Evolutionary conservation across 768 basidiomycete genomes (phyloP).

Genomic region (Boletus tylopilopsis): DNA sequence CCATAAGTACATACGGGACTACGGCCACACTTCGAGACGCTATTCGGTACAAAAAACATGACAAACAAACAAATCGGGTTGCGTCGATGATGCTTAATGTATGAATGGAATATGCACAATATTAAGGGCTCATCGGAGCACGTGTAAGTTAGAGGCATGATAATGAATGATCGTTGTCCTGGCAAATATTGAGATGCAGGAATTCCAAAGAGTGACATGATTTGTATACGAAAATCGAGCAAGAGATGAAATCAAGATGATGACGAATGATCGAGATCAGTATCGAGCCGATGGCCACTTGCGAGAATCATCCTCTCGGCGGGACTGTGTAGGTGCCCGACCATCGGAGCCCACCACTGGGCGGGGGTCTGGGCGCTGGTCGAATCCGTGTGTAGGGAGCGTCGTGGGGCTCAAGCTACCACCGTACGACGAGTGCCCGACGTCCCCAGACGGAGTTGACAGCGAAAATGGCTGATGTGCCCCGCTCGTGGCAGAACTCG

Average conservation of each 20-base stretch:
- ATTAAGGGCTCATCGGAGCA: conserved; percentile 31
- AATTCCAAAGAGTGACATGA: conserved; percentile 33
- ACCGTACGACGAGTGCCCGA: conserved; percentile 34
- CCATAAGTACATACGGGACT: conserved; percentile 29
- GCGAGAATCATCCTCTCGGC: conserved; percentile 46
- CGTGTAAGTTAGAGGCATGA: conserved; percentile 33
- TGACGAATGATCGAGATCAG: conserved; percentile 36
- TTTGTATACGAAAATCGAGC: conserved; percentile 32
- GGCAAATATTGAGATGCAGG: conserved; percentile 30
- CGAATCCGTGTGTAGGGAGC: conserved; percentile 34
- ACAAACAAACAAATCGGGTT: conserved; percentile 20
- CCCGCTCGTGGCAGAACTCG: conserved; percentile 41
- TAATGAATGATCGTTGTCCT: conserved; percentile 38
- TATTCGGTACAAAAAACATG: conserved; percentile 26
- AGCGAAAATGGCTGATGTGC: conserved; percentile 51
- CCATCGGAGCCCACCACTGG: conserved; percentile 29
- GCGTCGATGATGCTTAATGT: conserved; percentile 29
- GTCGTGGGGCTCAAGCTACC: conserved; percentile 30
- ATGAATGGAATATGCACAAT: conserved; percentile 32
- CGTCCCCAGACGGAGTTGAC: conserved; percentile 32
- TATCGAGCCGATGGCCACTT: conserved; percentile 47
- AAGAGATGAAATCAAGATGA: conserved; percentile 34
- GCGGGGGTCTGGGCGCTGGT: conserved; percentile 41
- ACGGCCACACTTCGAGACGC: conserved; percentile 20
- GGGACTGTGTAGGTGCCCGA: conserved; percentile 31